Evolutionary conservation across 73 alveolate genomes (phyloP).

Genomic region (Paraurostyla sp.): DNA sequence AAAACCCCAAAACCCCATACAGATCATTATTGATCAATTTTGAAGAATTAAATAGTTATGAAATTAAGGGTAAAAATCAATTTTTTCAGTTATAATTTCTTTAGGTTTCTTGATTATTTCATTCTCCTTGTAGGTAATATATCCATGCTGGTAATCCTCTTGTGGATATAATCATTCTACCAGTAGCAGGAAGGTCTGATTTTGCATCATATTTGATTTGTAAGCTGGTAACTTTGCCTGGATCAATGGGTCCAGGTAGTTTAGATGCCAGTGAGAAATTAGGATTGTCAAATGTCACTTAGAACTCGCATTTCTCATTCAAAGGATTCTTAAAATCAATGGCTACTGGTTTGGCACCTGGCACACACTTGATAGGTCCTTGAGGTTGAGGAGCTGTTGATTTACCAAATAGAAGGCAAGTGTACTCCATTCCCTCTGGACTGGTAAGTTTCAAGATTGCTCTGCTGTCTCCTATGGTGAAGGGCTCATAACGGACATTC

Average conservation of each 20-base stretch:
- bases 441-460: constrained; percentile 93
- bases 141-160: constrained; percentile 96
- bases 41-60: neutral
- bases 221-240: constrained; percentile 84
- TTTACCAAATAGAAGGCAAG: constrained; percentile 95
- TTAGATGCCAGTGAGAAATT: constrained; percentile 96
- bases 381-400: constrained; percentile 98
- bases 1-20: constrained; percentile 70
- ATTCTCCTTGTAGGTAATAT: constrained; percentile 85
- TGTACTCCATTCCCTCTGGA: constrained; percentile 98
- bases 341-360: constrained; percentile 96
- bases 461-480: constrained; percentile 94
- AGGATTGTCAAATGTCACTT: constrained; percentile 97
- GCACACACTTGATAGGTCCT: constrained; percentile 97
- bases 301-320: constrained; percentile 95
- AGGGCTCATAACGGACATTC: constrained; percentile 97
- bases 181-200: constrained; percentile 88
- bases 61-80: neutral
- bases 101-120: neutral
- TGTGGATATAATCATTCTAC: constrained; percentile 92
- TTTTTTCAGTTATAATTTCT: neutral
- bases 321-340: constrained; percentile 98
- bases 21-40: neutral
- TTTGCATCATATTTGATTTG: constrained; percentile 89
- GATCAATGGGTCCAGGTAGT: constrained; percentile 94